Percentiles rank a stretch among this genome's conserved stretches.
These are phyloP conservation scores for Rhizopus arrhizus DNA, from an alignment of 371 early-diverging fungal species.

Conservation along the genomic window DNA sequence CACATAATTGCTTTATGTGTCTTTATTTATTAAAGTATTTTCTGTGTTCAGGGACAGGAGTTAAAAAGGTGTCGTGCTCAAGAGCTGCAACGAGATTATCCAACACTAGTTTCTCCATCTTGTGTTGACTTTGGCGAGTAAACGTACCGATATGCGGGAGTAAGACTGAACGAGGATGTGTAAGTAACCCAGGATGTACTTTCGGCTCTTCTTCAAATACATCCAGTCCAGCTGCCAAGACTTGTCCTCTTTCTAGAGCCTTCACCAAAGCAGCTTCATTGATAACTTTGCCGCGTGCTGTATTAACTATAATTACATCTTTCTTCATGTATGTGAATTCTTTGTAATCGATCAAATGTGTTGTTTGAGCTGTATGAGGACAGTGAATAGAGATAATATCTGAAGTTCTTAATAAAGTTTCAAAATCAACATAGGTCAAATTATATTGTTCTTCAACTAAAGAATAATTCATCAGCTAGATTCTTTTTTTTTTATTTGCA, in stretches of 20 bases:
- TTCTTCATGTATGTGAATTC: conserved; percentile 59
- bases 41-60: conserved; percentile 48
- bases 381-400: conserved; percentile 65
- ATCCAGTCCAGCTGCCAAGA: conserved; percentile 59
- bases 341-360: conserved; percentile 47
- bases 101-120: conserved; percentile 48
- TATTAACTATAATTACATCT: conserved; percentile 59
- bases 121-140: conserved; percentile 43
- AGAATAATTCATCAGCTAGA: background rate
- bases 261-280: conserved; percentile 56
- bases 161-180: conserved; percentile 44
- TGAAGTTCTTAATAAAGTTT: conserved; percentile 49
- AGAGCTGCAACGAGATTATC: conserved; percentile 42
- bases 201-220: conserved; percentile 62
- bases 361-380: conserved; percentile 55
- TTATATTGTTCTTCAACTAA: conserved; percentile 41
- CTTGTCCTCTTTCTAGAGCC: conserved; percentile 58
- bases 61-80: conserved; percentile 32
- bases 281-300: conserved; percentile 64
- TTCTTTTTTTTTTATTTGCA: background rate
- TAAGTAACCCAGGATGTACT: conserved; percentile 42
- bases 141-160: conserved; percentile 54
- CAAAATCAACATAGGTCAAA: conserved; percentile 53
- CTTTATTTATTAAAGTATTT: conserved; percentile 26
- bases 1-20: too few relatives aligned